These are phyloP conservation scores for Pythium brachiatum DNA, from an alignment of 352 stramenopile genomes.

Conservation along the genomic window DNA sequence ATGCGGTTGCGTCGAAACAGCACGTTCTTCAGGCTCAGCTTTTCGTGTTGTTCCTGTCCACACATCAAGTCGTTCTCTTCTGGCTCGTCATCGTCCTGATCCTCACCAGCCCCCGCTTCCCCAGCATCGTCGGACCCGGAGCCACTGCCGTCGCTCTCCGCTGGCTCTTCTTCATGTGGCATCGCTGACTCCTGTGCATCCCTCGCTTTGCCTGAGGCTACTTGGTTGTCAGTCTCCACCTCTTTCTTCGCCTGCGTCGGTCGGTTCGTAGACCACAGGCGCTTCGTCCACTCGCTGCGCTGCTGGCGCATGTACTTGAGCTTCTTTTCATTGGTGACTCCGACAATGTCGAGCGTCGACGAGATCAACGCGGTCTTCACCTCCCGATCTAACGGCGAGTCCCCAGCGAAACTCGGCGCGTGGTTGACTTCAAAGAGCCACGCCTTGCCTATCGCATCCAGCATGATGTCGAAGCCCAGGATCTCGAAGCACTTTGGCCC, in stretches of 20 bases:
- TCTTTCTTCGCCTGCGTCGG: neutral
- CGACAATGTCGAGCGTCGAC: slow-evolving; percentile 32
- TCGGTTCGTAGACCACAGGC: slow-evolving; percentile 28
- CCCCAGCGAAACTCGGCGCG: slow-evolving; percentile 42
- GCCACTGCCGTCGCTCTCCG: neutral
- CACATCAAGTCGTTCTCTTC: neutral
- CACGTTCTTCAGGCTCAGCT: slow-evolving; percentile 20
- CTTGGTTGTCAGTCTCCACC: neutral
- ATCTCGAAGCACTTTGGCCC: slow-evolving; percentile 47
- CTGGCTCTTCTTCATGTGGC: slow-evolving; percentile 1
- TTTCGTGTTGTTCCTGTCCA: neutral
- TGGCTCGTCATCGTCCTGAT: slow-evolving; percentile 12
- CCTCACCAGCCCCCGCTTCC: slow-evolving; percentile 1
- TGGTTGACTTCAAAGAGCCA: slow-evolving; percentile 55
- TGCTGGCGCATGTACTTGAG: slow-evolving; percentile 27
- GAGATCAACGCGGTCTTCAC: slow-evolving; percentile 38
- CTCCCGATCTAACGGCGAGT: slow-evolving; percentile 37
- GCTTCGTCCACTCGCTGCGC: slow-evolving; percentile 31
- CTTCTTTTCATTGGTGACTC: slow-evolving; percentile 43
- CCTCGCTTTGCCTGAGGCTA: neutral
- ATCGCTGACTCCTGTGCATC: neutral
- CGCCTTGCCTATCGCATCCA: slow-evolving; percentile 34
- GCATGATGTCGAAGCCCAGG: slow-evolving; percentile 46
- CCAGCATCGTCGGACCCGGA: neutral
- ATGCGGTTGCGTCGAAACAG: slow-evolving; percentile 17